phyloP scores from a whole-genome alignment of 306 rosid genomes.

The Heteromeles arbutifolia region DNA sequence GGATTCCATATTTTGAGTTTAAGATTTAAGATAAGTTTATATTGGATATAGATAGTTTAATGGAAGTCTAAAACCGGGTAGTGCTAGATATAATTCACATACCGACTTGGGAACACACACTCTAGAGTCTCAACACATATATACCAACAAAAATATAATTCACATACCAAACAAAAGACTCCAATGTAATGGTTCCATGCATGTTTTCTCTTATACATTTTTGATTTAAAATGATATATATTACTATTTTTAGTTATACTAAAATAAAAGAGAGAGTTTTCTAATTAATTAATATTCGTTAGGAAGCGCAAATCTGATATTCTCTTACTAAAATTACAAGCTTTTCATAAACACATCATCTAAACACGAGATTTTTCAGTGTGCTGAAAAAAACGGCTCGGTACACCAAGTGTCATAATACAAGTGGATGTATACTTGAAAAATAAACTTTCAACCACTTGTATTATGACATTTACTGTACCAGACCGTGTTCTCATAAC shows the following conservation, averaged over 20 bases:
- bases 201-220: no score
- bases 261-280: not conserved
- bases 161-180: not conserved
- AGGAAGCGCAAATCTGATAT: not conserved
- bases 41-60: not conserved
- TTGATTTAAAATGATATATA: no score
- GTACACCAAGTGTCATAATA: no score
- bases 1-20: not conserved
- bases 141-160: no score
- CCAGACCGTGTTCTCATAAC: fast-evolving
- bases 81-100: not conserved
- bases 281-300: not conserved
- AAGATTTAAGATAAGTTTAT: not conserved
- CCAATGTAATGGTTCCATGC: not conserved
- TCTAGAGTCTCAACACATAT: no score
- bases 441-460: no score
- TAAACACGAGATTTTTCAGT: no score
- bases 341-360: not conserved
- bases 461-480: no score
- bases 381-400: fast-evolving
- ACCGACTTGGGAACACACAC: not conserved
- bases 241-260: no score
- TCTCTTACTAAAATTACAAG: not conserved
- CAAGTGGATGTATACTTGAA: no score
- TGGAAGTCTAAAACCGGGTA: not conserved